These are phyloP conservation scores for Iberis amara DNA, from an alignment of 441 rosid species.

Conservation along the genomic window DNA sequence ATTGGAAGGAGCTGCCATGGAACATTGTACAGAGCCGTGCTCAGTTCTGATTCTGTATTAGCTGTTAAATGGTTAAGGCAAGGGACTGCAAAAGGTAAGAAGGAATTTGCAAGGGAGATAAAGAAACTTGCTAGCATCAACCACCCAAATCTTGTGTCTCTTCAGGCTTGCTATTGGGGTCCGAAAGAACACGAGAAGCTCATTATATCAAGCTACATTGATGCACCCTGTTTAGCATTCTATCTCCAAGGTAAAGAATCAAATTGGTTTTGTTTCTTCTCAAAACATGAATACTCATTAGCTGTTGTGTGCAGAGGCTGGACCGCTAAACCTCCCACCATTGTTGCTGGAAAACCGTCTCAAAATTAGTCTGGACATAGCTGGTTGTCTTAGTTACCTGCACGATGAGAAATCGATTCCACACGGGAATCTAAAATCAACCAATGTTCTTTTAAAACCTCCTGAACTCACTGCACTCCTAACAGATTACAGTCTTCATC, in stretches of 20 bases:
- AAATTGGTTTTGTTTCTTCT: background rate
- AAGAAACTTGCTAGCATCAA: slow-evolving; percentile 61
- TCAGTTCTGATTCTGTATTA: slow-evolving; percentile 40
- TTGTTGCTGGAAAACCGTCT: slow-evolving; percentile 45
- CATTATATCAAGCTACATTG: slow-evolving; percentile 53
- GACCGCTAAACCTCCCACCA: slow-evolving; percentile 39
- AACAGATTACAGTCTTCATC: slow-evolving; percentile 66
- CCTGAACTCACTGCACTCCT: slow-evolving; percentile 40
- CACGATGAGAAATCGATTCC: slow-evolving; percentile 66
- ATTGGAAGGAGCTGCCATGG: slow-evolving; percentile 71
- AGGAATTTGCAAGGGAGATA: slow-evolving; percentile 63
- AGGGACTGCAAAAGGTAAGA: slow-evolving; percentile 58
- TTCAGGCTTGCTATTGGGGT: slow-evolving; percentile 82
- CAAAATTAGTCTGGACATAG: slow-evolving; percentile 44
- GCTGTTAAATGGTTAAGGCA: slow-evolving; percentile 66
- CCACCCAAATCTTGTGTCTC: slow-evolving; percentile 74
- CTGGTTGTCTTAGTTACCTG: slow-evolving; percentile 57
- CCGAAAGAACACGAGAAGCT: slow-evolving; percentile 81
- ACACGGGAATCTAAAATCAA: slow-evolving; percentile 72
- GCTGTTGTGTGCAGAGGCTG: slow-evolving; percentile 40
- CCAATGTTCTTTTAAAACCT: slow-evolving; percentile 47
- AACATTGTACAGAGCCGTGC: slow-evolving; percentile 50
- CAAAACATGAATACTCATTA: slow-evolving; percentile 1
- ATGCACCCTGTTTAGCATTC: slow-evolving; percentile 60
- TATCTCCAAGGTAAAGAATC: slow-evolving; percentile 65